Evolutionary conservation across 345 rosid species (phyloP).

Genomic region (Hibiscus trionum): DNA sequence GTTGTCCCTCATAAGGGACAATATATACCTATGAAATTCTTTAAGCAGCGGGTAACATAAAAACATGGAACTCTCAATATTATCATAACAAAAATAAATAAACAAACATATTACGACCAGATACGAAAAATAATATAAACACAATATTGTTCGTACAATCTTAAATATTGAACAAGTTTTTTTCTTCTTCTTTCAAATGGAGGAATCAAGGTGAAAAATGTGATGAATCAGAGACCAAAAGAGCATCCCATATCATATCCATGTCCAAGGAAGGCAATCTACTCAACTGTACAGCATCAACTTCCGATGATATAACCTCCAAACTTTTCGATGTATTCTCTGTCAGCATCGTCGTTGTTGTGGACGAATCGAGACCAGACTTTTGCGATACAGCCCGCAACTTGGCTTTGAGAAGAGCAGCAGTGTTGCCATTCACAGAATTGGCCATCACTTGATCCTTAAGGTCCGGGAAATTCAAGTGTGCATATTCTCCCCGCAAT

Average conservation of each 20-base stretch:
- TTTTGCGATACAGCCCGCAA: constrained; percentile 50
- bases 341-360: background rate
- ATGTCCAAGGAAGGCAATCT: constrained; percentile 97
- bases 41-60: too few relatives aligned
- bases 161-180: background rate
- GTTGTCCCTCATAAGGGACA: too few relatives aligned
- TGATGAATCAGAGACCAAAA: constrained; percentile 53
- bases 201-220: background rate
- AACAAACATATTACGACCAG: too few relatives aligned
- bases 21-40: too few relatives aligned
- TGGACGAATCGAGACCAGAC: background rate
- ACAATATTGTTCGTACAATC: too few relatives aligned
- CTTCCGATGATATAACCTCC: constrained; percentile 29
- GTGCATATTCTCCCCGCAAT: constrained; percentile 76
- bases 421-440: constrained; percentile 39
- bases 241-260: constrained; percentile 94
- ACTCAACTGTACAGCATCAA: constrained; percentile 69
- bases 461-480: constrained; percentile 76
- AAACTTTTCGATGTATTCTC: constrained; percentile 21
- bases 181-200: background rate
- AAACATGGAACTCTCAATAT: too few relatives aligned
- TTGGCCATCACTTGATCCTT: constrained; percentile 49
- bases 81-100: too few relatives aligned
- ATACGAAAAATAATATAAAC: background rate
- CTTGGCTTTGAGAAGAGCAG: constrained; percentile 62